These are phyloP conservation scores for Phytopythium kandeliae DNA, from an alignment of 352 stramenopile species.

Conservation along the genomic window DNA sequence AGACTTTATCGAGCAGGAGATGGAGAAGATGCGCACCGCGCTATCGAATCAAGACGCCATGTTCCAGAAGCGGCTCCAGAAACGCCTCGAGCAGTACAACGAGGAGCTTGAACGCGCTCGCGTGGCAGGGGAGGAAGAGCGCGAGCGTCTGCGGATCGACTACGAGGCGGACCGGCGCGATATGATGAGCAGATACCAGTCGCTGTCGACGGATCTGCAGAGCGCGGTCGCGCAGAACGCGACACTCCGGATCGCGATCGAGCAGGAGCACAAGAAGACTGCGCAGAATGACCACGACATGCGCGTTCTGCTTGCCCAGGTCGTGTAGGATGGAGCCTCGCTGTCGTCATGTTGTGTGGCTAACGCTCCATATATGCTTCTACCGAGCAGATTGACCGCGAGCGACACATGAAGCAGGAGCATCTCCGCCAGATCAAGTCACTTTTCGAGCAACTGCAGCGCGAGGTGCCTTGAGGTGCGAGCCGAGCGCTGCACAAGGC, in stretches of 20 bases:
- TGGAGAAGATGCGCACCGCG: slow-evolving; percentile 48
- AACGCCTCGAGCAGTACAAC: slow-evolving; percentile 36
- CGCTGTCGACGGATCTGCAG: slow-evolving; percentile 32
- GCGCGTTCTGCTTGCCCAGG: slow-evolving; percentile 53
- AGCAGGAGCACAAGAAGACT: slow-evolving; percentile 37
- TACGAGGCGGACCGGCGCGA: slow-evolving; percentile 26
- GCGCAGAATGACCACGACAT: slow-evolving; percentile 59
- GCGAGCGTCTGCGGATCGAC: slow-evolving; percentile 22
- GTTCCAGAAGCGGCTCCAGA: slow-evolving; percentile 45
- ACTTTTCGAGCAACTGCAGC: slow-evolving; percentile 68
- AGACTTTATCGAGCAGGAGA: slow-evolving; percentile 64
- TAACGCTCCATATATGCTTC: background rate
- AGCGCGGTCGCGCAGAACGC: slow-evolving; percentile 40
- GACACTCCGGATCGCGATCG: slow-evolving; percentile 34
- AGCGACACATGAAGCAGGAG: slow-evolving; percentile 63
- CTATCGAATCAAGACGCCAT: slow-evolving; percentile 51
- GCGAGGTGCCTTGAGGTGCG: slow-evolving; percentile 28
- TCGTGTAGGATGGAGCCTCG: slow-evolving; percentile 8
- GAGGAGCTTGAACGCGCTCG: slow-evolving; percentile 34
- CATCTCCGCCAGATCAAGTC: slow-evolving; percentile 71
- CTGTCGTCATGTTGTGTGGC: background rate
- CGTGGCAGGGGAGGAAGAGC: slow-evolving; percentile 26
- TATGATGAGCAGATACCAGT: slow-evolving; percentile 38
- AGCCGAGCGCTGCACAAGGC: background rate
- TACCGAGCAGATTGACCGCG: slow-evolving; percentile 43